phyloP scores from a whole-genome alignment of 2,329 filamentous ascomycete genomes.

The Pseudogymnoascus destructans region DNA sequence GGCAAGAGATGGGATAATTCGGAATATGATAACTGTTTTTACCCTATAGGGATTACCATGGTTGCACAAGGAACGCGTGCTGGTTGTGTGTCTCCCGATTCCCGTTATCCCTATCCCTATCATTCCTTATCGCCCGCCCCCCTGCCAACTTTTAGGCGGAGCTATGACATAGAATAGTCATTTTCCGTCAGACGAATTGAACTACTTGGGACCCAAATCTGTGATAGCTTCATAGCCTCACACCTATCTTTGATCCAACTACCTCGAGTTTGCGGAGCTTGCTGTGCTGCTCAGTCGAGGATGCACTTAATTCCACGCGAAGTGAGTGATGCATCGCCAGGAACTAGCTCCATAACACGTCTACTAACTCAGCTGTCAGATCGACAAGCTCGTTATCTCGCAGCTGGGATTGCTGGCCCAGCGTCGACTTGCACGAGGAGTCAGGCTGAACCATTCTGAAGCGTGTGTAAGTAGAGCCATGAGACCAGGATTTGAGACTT shows the following conservation, averaged over 20 bases:
- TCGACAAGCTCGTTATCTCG: slow-evolving; percentile 91
- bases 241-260: neutral
- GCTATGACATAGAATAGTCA: slow-evolving; percentile 3
- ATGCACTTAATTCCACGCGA: slow-evolving; percentile 40
- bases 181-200: neutral
- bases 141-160: neutral
- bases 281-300: slow-evolving; percentile 11
- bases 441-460: slow-evolving; percentile 82
- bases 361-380: slow-evolving; percentile 37
- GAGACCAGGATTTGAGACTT: neutral
- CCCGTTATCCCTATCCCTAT: neutral
- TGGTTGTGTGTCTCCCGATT: neutral
- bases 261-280: neutral
- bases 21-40: neutral
- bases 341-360: neutral
- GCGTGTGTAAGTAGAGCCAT: slow-evolving; percentile 46
- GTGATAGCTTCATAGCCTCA: neutral
- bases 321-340: slow-evolving; percentile 25
- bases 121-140: slow-evolving; percentile 3
- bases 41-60: neutral
- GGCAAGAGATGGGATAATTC: neutral
- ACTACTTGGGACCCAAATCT: neutral
- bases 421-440: slow-evolving; percentile 71
- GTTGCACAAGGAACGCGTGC: neutral
- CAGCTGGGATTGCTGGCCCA: slow-evolving; percentile 82